Percentiles rank a stretch among this genome's conserved stretches.
These are phyloP conservation scores for Otatea glauca DNA, from an alignment of 176 grass and related monocot genomes.

Conservation along the genomic window DNA sequence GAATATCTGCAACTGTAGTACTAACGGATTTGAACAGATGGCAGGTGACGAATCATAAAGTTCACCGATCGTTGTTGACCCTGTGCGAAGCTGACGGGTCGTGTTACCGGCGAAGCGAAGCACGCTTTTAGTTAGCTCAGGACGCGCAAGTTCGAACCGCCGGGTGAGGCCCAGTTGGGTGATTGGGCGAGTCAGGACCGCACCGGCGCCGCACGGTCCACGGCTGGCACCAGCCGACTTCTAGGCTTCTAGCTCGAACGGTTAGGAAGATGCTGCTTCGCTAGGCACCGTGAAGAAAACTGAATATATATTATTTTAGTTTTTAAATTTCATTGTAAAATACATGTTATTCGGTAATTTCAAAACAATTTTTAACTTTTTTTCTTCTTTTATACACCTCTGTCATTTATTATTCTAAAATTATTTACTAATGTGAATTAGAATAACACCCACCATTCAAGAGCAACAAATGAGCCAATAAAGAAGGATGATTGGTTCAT, in stretches of 20 bases:
- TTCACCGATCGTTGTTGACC: conserved; percentile 17
- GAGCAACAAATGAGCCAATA: too few relatives aligned
- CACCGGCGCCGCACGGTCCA: conserved; percentile 5
- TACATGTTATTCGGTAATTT: too few relatives aligned
- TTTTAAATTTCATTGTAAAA: too few relatives aligned
- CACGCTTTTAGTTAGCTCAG: neutral
- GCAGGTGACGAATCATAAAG: neutral
- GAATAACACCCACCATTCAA: too few relatives aligned
- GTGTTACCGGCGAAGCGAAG: neutral
- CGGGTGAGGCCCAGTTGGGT: neutral
- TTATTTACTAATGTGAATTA: too few relatives aligned
- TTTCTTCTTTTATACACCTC: too few relatives aligned
- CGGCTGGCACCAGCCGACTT: conserved; percentile 4
- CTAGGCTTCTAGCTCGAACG: neutral
- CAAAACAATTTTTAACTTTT: too few relatives aligned
- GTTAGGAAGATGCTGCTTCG: neutral
- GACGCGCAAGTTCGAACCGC: neutral
- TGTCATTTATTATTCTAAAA: too few relatives aligned
- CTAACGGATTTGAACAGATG: neutral
- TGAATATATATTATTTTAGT: too few relatives aligned
- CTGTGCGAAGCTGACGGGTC: conserved; percentile 6
- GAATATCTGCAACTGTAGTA: too few relatives aligned
- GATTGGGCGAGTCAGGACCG: too few relatives aligned
- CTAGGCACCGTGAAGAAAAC: neutral
- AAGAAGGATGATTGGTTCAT: too few relatives aligned